Base-by-base conservation (phyloP, 106 monocot species). In the Agapanthus africanus region DNA sequence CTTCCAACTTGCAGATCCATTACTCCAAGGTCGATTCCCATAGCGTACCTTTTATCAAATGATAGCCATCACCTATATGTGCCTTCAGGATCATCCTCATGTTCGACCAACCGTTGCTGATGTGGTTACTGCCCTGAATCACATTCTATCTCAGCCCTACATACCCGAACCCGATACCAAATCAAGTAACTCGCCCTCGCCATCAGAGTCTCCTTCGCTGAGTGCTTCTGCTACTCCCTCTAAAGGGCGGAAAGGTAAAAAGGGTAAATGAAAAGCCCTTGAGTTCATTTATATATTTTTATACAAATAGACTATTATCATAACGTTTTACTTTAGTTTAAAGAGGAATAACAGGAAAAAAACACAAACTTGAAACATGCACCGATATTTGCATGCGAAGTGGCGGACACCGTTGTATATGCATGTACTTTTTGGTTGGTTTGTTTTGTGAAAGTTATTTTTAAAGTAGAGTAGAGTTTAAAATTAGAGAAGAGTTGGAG, bases 141-240 rank as follows among this genome's bases (percentile, higher is more conserved):
- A 91, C 69, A 72, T 91, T 13, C 87, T 79, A 18, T 65, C 84
- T 54, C 91, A 91, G 63, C 79, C 81, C 19, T 84, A 77, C 52
- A 22, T 64, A 39, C 35, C 72, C 23, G 78, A 81, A 23, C 38
- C 67, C 15, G 47, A 42, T 15, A 40, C 59, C 28, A 71, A 60
- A 22, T 46, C 23, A 44, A 52, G 26, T 6, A 16, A 16, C 70
- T 70, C 70, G 16, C 54, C 70, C 8, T 70, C 57, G 8, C 50
- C 70, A 3, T 70, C 70, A 7, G 36, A 54, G 11, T 63, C 63
- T 63, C 70, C 52, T 44, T 67, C 69, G 6, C n/a, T 51, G 1
- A 33, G 35, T 2, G 15, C 40, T n/a, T n/a, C n/a, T 40, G 13
- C 52, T 11, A 64, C 81, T 7, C 72, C 67, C 7, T 76, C 78